Evolutionary conservation across 2,329 filamentous ascomycete genomes (phyloP), one percentile per base, ranked within the genome.

Genomic region (Xenoacremonium recifei): DNA sequence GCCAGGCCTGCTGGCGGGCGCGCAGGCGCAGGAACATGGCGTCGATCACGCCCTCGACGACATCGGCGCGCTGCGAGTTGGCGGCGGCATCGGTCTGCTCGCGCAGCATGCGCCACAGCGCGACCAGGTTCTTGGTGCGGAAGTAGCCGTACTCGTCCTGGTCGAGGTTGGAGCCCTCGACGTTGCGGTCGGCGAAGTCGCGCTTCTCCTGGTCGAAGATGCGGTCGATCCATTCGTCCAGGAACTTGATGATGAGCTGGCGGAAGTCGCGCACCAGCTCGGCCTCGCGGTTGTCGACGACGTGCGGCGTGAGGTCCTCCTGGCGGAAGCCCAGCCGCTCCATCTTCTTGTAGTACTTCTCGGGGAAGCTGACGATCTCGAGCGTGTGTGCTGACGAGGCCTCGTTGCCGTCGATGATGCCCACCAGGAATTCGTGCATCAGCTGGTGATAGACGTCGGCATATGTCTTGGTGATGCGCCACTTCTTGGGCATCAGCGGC

Each of bases 281-380:
- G 29, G 82, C 77, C 66, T 95, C 91, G 47, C 92, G 82, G 59
- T 90, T 88, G 68, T 97, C 93, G 46, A 99, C 82, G 43, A 97
- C 80, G 56, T 96, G 90, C 1, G 91, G 90, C 37, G 77, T 71
- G 21, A 99, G 74, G n/a, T 92, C 83, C 39, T 87, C 77, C 59
- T 85, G 79, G 21, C 77, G 71, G 67, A 92, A 85, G 19, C 91
- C 90, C 15, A 99, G 79, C 66, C 95, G 95, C 58, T 76, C 76
- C 90, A 99, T 96, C 69, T 96, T 96, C 58, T 84, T 80, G 68
- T 97, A 95, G 71, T 99, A 99, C 62, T 92, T 93, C 49, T 95
- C 89, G 5, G 88, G 89, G 85, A 92, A 99, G 60, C 95, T 87
- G 58, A 97, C 85, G 53, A 99, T 95, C 50, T 89, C 85, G 16